A percentile compares a stretch with the other conserved stretches of the same genome.
Evolutionary conservation across 176 grass and related monocot species (phyloP).

Genomic region (Cocos nucifera): DNA sequence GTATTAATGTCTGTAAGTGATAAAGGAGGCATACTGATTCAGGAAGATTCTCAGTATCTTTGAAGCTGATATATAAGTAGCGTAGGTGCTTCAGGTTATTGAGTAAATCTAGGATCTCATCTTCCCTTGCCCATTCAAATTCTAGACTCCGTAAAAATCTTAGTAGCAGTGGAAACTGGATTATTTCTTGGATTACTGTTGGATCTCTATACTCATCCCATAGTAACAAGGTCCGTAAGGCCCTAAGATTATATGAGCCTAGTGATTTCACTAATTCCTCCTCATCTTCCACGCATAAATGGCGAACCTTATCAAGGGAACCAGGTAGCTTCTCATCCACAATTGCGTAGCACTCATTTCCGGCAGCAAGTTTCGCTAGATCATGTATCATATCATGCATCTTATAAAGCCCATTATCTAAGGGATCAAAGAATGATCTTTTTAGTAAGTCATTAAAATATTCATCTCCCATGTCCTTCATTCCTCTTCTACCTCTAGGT

Average conservation of each 20-base stretch:
- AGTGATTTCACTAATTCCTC: no score
- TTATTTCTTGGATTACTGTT: no score
- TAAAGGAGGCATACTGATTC: not conserved
- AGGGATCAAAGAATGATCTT: not conserved
- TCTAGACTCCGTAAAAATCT: not conserved
- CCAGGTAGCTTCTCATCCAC: no score
- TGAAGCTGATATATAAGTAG: no score
- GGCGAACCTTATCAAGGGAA: not conserved
- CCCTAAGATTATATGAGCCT: not conserved
- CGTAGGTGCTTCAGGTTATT: no score
- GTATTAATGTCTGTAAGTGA: not conserved
- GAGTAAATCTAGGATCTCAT: not conserved
- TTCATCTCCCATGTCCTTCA: constrained; percentile 10
- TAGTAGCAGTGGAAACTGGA: no score
- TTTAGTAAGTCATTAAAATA: not conserved
- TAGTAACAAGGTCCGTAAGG: not conserved
- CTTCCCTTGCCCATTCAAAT: not conserved
- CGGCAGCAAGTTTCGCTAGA: constrained; percentile 24
- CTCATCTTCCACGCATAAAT: not conserved
- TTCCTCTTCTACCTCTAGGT: not conserved
- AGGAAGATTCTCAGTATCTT: no score
- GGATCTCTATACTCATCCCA: not conserved
- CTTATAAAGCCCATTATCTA: not conserved
- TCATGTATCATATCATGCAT: constrained; percentile 45
- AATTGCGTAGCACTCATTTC: not conserved